phyloP scores from a whole-genome alignment of 805 yeast species.

The Candida arabinofermentans region DNA sequence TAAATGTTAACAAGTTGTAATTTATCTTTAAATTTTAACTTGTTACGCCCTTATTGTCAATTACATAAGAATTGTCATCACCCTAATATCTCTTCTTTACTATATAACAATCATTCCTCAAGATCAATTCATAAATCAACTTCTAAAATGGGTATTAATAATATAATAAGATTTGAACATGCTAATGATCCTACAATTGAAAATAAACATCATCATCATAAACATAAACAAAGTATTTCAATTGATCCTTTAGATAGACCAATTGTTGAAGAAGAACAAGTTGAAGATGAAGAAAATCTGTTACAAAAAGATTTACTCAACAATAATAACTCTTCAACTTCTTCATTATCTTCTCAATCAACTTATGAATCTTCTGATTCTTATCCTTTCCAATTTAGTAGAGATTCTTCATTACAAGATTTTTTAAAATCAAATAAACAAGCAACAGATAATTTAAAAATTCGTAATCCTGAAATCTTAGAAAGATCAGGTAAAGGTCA shows the following conservation, averaged over 20 bases:
- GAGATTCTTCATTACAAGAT: conserved; percentile 46
- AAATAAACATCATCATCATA: conserved; percentile 10
- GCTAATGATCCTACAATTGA: conserved; percentile 12
- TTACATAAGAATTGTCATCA: no score
- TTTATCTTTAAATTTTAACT: neutral
- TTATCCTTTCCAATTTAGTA: conserved; percentile 41
- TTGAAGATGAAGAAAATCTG: neutral
- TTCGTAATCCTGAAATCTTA: conserved; percentile 53
- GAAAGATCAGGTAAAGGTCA: conserved; percentile 75
- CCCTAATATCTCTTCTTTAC: no score
- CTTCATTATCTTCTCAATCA: conserved; percentile 7
- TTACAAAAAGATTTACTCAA: no score
- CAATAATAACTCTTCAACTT: neutral
- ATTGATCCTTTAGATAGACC: neutral
- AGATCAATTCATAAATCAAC: conserved; percentile 5
- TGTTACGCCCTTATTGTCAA: neutral
- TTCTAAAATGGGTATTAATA: conserved; percentile 23
- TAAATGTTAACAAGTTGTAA: neutral
- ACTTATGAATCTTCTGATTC: conserved; percentile 6
- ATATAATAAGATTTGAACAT: conserved; percentile 24
- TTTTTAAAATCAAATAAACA: conserved; percentile 44
- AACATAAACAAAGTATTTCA: neutral
- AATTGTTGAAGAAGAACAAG: neutral
- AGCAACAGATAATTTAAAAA: conserved; percentile 43
- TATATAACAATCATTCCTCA: no score